Base-by-base conservation (phyloP, 768 basidiomycete species). In the Auriculariales sp. region DNA sequence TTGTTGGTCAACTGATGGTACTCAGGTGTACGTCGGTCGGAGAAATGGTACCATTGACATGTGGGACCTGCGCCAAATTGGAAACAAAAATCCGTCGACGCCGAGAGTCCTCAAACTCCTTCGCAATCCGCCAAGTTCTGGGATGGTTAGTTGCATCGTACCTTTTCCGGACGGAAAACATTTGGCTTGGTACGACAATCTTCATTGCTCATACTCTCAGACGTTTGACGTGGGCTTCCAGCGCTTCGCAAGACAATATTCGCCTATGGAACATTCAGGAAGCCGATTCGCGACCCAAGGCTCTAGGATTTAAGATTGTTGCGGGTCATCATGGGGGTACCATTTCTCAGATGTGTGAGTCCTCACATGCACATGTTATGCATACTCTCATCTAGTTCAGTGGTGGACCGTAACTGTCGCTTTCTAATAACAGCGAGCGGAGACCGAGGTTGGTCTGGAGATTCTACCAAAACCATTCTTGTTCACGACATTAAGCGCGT, bases 281-380 rank as follows among this genome's bases (percentile, higher is more conserved):
- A 50, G 79, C 79, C 68, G 52, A 79, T 72, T 62, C 77, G 81
- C 49, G 52, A 44, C 48, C 28, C 52, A 55, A 47, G 50, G 79
- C 81, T 6, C 81, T 83, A 15, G 88, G 81, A 49, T 97, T 94
- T 72, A 92, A 90, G 68, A 92, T 97, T 53, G 85, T 97, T 31
- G 83, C 91, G 10, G 94, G 93, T 0, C 94, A 95, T 67, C 89
- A 95, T 65, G 92, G 93, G 31, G 94, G 93, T 7, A 84, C 83
- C 58, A 77, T 97, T 3, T 94, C 91, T 2, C 82, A 90, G 59
- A 86, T 98, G 78, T 66, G 94, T 97, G 67, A 60, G 45, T 49
- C 33, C 46, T 25, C 34, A 42, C 33, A 45, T 54, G 53, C 48
- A 19, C 48, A 34, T 54, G 55, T 56, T 58, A 33, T 30, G 32